Base-by-base conservation (phyloP, 2,329 filamentous ascomycete genomes). In the Colletotrichum sp. region DNA sequence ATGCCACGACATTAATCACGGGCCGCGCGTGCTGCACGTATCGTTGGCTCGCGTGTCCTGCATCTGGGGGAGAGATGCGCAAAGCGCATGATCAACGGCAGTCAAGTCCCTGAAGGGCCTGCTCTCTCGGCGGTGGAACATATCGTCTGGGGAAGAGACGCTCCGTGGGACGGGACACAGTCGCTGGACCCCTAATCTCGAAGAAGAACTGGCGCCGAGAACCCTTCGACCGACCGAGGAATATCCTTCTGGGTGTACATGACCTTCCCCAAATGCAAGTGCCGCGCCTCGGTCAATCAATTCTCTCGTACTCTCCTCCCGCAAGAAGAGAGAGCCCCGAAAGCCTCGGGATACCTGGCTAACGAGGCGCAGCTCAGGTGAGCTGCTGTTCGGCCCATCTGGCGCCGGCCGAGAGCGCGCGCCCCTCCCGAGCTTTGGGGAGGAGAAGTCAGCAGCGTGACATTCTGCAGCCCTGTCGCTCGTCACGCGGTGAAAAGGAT, bases 381-480 rank as follows among this genome's bases (percentile, higher is more conserved):
- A 36, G 72, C 68, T 64, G n/a, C 32, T 16, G 22, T 57, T 71
- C 63, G 72, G 72, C 44, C 72, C 69, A 72, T 64, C 30, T 64
- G 72, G 69, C 72, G 72, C 68, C 72, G 72, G 72, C 68, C 67
- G 72, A 34, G 19, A 22, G 3, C 7, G 44, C 8, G 28, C 61
- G 25, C 55, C 48, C 11, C 55, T 48, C 25, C n/a, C 22, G 16
- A 4, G n/a, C n/a, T 15, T 15, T 3, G 34, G 22, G 19, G n/a
- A 19, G 19, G 11, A 30, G 25, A 44, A 32, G 25, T 25, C 22
- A 66, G 63, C 63, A 72, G 73, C 73, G 73, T 75, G 69, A 75
- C 73, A 72, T 68, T 72, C 69, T 75, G 73, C 72, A 75, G 72
- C 72, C 72, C 68, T 75, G 72, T 75, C 55, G 72, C 68, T 22